These are phyloP conservation scores for Xylariaceae sp. DNA, from an alignment of 2,329 filamentous ascomycete genomes.

Conservation along the genomic window DNA sequence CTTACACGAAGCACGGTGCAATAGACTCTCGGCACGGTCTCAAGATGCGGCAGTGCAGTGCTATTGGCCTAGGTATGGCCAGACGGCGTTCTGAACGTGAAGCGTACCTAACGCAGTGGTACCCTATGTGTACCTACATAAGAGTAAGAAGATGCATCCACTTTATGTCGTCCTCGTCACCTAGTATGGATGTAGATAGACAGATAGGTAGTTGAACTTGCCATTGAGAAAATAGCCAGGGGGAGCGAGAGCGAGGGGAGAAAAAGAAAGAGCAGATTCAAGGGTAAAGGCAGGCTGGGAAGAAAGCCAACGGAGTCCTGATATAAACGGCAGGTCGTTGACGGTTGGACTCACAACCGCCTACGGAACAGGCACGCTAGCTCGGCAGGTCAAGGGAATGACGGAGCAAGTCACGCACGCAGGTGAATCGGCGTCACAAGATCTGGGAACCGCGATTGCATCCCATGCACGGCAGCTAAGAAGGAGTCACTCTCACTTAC, in stretches of 20 bases:
- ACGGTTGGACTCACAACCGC: too few species aligned
- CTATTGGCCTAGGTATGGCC: background rate
- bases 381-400: background rate
- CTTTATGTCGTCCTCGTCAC: background rate
- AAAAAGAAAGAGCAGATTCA: background rate
- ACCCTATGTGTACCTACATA: background rate
- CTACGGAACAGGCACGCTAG: too few species aligned
- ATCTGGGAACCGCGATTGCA: background rate
- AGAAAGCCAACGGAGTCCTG: too few species aligned
- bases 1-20: background rate
- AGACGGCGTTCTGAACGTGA: background rate
- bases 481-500: too few species aligned
- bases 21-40: background rate
- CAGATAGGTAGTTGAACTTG: background rate
- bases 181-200: background rate
- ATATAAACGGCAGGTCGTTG: too few species aligned
- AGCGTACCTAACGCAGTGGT: background rate
- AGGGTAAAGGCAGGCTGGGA: background rate
- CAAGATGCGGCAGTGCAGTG: slow-evolving; percentile 2
- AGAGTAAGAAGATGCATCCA: background rate
- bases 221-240: too few species aligned
- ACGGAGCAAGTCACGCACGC: background rate
- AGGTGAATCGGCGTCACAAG: background rate
- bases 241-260: background rate
- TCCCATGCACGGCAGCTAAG: background rate